These are phyloP conservation scores for Colletotrichum trifolii DNA, from an alignment of 2,329 filamentous ascomycete genomes.

Conservation along the genomic window DNA sequence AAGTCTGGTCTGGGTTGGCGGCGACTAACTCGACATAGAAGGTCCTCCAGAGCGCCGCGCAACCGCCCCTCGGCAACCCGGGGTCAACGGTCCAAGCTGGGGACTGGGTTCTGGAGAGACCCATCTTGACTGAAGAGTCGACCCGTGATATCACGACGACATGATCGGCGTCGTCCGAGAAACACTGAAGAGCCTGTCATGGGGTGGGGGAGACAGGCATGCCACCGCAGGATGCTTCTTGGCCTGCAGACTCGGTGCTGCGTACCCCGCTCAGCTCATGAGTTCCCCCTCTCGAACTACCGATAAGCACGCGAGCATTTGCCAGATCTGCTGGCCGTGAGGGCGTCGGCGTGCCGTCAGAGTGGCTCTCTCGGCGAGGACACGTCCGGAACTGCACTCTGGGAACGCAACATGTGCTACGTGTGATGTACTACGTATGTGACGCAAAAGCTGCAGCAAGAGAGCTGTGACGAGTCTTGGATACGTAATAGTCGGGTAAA, in stretches of 20 bases:
- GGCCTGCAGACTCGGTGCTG: slow-evolving; percentile 31
- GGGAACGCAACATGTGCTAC: too few species aligned
- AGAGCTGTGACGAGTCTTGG: too few species aligned
- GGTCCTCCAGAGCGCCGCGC: slow-evolving; percentile 19
- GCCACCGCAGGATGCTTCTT: slow-evolving; percentile 19
- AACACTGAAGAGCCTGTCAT: slow-evolving; percentile 1
- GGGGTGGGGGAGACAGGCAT: slow-evolving; percentile 27
- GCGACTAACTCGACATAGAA: slow-evolving; percentile 31
- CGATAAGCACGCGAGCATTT: slow-evolving; percentile 34
- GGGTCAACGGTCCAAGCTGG: background rate
- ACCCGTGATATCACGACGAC: slow-evolving; percentile 11
- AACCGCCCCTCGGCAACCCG: background rate
- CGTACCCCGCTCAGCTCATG: slow-evolving; percentile 25
- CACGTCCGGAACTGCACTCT: background rate
- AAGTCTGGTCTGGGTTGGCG: background rate
- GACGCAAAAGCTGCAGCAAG: too few species aligned
- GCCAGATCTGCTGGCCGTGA: background rate
- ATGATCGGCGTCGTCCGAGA: slow-evolving; percentile 20
- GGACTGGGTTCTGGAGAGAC: background rate
- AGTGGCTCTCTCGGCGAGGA: background rate
- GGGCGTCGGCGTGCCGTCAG: background rate
- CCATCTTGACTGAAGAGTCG: background rate
- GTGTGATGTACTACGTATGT: too few species aligned
- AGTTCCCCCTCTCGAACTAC: slow-evolving; percentile 10
- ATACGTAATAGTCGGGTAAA: slow-evolving; percentile 4